These are phyloP conservation scores for Pythium rhizo-oryzae DNA, from an alignment of 352 stramenopile genomes.

Conservation along the genomic window DNA sequence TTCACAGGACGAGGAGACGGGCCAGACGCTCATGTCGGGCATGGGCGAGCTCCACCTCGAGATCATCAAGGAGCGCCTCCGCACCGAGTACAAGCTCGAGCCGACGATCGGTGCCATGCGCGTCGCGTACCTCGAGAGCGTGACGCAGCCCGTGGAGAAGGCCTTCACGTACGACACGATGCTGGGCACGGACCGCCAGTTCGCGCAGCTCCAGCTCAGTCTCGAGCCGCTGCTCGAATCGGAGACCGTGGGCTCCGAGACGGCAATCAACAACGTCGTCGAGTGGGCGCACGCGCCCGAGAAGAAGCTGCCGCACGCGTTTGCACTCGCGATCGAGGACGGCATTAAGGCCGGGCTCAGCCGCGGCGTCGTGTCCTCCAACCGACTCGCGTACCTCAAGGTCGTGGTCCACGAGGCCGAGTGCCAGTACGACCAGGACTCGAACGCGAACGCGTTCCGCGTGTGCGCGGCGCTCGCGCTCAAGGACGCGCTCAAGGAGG, in stretches of 20 bases:
- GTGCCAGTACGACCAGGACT: slow-evolving; percentile 66
- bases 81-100: slow-evolving; percentile 88
- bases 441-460: slow-evolving; percentile 70
- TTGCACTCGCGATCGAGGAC: slow-evolving; percentile 68
- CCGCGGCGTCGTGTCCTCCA: slow-evolving; percentile 57
- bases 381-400: slow-evolving; percentile 69
- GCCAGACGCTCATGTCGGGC: slow-evolving; percentile 98
- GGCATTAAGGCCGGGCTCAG: slow-evolving; percentile 59
- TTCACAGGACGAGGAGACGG: slow-evolving; percentile 94
- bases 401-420: slow-evolving; percentile 60
- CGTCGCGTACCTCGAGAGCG: slow-evolving; percentile 92
- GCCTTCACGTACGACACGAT: slow-evolving; percentile 65
- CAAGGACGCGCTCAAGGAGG: slow-evolving; percentile 59
- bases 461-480: slow-evolving; percentile 52
- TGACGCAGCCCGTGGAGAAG: slow-evolving; percentile 42
- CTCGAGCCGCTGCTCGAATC: slow-evolving; percentile 49
- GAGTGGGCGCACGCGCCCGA: slow-evolving; percentile 48
- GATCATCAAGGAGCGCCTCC: slow-evolving; percentile 91
- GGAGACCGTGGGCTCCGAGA: slow-evolving; percentile 28
- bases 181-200: slow-evolving; percentile 74
- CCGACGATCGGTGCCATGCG: slow-evolving; percentile 85
- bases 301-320: slow-evolving; percentile 69
- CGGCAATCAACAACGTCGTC: slow-evolving; percentile 57
- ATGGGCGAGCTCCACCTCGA: slow-evolving; percentile 96
- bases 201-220: slow-evolving; percentile 54